A percentile compares a stretch with the other conserved stretches of the same genome.
These are phyloP conservation scores for Laguncularia racemosa DNA, from an alignment of 345 rosid species.

Conservation along the genomic window DNA sequence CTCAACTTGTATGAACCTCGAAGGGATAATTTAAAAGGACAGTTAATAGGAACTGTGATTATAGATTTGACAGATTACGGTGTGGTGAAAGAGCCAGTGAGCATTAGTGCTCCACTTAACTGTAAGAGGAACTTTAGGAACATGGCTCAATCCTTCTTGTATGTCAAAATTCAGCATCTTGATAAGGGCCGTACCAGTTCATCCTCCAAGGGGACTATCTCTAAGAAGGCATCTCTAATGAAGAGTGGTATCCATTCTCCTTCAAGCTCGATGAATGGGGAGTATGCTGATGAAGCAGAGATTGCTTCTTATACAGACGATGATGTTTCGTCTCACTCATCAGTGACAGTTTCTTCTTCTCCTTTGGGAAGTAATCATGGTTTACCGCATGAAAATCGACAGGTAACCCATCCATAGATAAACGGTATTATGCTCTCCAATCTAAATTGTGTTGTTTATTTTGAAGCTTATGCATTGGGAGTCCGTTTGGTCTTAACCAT, in stretches of 20 bases:
- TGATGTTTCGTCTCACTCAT: slow-evolving; percentile 66
- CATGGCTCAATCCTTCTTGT: slow-evolving; percentile 60
- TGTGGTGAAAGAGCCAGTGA: slow-evolving; percentile 38
- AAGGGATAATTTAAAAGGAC: slow-evolving; percentile 52
- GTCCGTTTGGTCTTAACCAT: too few relatives aligned
- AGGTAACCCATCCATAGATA: slow-evolving; percentile 23
- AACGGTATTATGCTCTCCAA: too few relatives aligned
- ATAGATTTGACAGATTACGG: slow-evolving; percentile 76
- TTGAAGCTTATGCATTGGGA: not conserved
- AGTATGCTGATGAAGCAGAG: slow-evolving; percentile 78
- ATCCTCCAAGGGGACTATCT: slow-evolving; percentile 27
- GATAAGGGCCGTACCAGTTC: slow-evolving; percentile 37
- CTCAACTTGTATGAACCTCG: slow-evolving; percentile 86
- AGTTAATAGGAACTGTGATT: slow-evolving; percentile 64
- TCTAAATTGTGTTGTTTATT: not conserved
- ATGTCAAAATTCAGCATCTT: slow-evolving; percentile 44
- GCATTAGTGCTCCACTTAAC: slow-evolving; percentile 51
- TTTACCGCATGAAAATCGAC: slow-evolving; percentile 29
- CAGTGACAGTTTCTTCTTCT: slow-evolving; percentile 37
- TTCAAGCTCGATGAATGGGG: slow-evolving; percentile 58
- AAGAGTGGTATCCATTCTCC: slow-evolving; percentile 50
- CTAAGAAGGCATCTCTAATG: slow-evolving; percentile 26
- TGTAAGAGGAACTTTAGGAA: slow-evolving; percentile 71
- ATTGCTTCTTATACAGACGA: slow-evolving; percentile 59
- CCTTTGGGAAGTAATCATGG: slow-evolving; percentile 35